Conservation (phyloP, 2,329 filamentous ascomycete species). For the Cordyceps cateniannulata region DNA sequence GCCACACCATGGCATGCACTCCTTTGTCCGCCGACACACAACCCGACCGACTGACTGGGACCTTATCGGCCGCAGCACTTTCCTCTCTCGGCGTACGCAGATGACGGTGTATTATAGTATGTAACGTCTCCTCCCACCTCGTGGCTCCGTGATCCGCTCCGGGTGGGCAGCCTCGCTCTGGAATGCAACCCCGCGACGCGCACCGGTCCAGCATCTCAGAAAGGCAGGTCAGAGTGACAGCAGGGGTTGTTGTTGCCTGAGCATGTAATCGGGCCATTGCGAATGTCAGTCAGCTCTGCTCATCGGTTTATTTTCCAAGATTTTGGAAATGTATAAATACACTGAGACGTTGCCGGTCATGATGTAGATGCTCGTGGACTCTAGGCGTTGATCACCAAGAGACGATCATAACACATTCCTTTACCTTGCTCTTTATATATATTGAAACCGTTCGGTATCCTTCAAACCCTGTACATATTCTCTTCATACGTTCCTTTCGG, state of each 20-base stretch:
- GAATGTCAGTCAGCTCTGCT: background rate
- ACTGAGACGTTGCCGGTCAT: background rate
- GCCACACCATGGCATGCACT: background rate
- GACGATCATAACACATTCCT: conserved; percentile 1
- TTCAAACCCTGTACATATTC: background rate
- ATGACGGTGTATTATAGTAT: background rate
- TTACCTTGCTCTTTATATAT: background rate
- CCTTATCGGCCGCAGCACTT: background rate
- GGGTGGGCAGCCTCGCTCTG: conserved; percentile 1
- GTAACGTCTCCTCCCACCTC: conserved; percentile 6
- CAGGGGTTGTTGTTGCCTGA: no score
- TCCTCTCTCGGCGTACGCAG: background rate
- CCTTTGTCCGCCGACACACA: no score
- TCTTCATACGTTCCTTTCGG: background rate
- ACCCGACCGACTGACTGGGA: background rate
- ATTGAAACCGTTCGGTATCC: background rate
- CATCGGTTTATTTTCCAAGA: background rate
- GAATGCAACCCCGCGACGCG: conserved; percentile 1
- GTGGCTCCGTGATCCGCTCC: background rate
- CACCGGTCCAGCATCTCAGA: background rate
- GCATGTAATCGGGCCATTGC: background rate
- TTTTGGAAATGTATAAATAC: background rate
- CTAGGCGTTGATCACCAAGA: conserved; percentile 4
- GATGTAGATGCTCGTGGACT: conserved; percentile 1
- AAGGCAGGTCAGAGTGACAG: conserved; percentile 7